Evolutionary conservation across 129 eudicot species (phyloP).

Genomic region (Pittosporum tobira): DNA sequence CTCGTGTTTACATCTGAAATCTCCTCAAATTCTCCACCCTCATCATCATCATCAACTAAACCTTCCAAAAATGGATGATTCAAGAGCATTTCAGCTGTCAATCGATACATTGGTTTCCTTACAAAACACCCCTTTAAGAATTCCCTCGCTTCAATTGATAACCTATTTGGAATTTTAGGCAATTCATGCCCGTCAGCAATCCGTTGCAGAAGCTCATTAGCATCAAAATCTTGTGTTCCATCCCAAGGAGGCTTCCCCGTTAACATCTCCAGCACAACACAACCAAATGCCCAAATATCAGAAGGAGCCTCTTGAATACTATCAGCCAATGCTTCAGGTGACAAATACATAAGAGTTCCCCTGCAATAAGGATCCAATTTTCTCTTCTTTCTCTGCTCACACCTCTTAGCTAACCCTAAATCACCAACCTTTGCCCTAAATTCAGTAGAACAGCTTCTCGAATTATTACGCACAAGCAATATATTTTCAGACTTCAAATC

Average conservation of each 20-base stretch:
- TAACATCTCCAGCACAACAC: slow-evolving; percentile 61
- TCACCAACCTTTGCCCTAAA: slow-evolving; percentile 63
- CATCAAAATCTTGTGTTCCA: slow-evolving; percentile 16
- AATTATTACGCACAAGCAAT: slow-evolving; percentile 33
- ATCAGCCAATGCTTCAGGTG: slow-evolving; percentile 53
- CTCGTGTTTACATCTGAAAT: slow-evolving; percentile 29
- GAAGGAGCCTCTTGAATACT: slow-evolving; percentile 43
- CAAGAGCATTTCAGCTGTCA: slow-evolving; percentile 54
- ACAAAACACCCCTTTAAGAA: slow-evolving; percentile 67
- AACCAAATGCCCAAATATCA: slow-evolving; percentile 78
- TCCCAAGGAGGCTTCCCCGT: slow-evolving; percentile 58
- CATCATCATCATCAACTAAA: slow-evolving; percentile 25
- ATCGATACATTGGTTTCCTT: slow-evolving; percentile 43
- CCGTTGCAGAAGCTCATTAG: slow-evolving; percentile 26
- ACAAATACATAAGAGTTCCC: slow-evolving; percentile 45
- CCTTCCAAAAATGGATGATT: slow-evolving; percentile 51
- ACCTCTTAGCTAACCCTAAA: slow-evolving; percentile 70
- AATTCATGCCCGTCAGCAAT: slow-evolving; percentile 35
- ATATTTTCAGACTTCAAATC: slow-evolving; percentile 61
- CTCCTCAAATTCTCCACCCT: slow-evolving; percentile 17
- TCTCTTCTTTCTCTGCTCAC: slow-evolving; percentile 28
- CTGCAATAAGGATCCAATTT: slow-evolving; percentile 34
- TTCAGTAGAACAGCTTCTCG: slow-evolving; percentile 5
- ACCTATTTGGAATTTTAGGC: slow-evolving; percentile 23
- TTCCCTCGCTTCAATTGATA: slow-evolving; percentile 44